Percentiles rank a stretch among this genome's conserved stretches.
phyloP scores from a whole-genome alignment of 208 protist species.

The Perkinsela sp. region DNA sequence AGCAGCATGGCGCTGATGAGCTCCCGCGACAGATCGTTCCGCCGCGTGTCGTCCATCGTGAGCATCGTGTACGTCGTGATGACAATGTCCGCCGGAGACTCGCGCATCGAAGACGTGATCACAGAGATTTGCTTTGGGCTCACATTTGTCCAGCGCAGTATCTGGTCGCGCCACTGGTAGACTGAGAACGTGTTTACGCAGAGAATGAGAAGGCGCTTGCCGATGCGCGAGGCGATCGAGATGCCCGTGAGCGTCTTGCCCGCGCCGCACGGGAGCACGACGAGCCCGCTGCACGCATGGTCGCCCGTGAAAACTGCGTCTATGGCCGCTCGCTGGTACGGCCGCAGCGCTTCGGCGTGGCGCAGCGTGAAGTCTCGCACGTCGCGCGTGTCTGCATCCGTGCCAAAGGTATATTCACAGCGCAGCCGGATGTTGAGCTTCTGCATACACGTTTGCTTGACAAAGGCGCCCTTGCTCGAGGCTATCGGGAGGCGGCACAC shows the following conservation, averaged over 20 bases:
- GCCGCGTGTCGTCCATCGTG: slow-evolving; percentile 25
- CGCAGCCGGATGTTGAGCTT: not conserved
- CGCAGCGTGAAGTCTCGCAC: not conserved
- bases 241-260: slow-evolving; percentile 98
- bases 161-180: slow-evolving; percentile 85
- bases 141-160: slow-evolving; percentile 37
- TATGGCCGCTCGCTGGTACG: not conserved
- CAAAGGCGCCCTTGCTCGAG: not conserved
- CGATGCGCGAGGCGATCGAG: slow-evolving; percentile 75
- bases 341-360: not conserved
- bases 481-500: not conserved
- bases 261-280: slow-evolving; percentile 96
- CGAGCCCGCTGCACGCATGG: slow-evolving; percentile 65
- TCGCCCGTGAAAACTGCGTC: slow-evolving; percentile 1
- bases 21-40: slow-evolving; percentile 10
- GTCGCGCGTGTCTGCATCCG: not conserved
- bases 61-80: slow-evolving; percentile 97
- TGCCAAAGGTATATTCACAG: not conserved
- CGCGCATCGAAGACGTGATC: not conserved
- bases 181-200: slow-evolving; percentile 77
- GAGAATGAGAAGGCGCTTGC: slow-evolving; percentile 74
- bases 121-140: slow-evolving; percentile 6
- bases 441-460: not conserved
- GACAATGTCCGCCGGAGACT: slow-evolving; percentile 30
- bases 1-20: slow-evolving; percentile 6